Percentiles rank a stretch among this genome's conserved stretches.
These are phyloP conservation scores for Sonneratia alba DNA, from an alignment of 345 rosid species.

Conservation along the genomic window DNA sequence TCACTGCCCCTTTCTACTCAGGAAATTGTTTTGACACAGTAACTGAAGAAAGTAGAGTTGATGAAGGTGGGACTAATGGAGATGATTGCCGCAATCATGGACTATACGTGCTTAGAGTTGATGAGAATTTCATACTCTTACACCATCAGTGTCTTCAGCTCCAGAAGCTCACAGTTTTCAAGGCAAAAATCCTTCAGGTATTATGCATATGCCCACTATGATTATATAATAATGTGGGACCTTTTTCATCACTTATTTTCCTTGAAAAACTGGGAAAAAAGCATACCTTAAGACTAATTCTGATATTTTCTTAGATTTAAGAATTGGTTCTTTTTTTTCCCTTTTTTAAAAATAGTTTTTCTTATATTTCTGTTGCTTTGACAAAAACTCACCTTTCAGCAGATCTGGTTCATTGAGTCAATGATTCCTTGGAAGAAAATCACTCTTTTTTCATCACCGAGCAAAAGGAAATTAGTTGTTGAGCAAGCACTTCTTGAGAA, in stretches of 20 bases:
- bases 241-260: background rate
- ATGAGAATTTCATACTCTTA: slow-evolving; percentile 16
- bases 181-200: slow-evolving; percentile 36
- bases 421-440: background rate
- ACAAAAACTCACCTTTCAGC: background rate
- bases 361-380: background rate
- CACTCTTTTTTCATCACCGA: background rate
- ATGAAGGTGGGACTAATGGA: slow-evolving; percentile 8
- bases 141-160: slow-evolving; percentile 18
- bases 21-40: background rate
- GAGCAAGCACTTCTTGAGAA: background rate
- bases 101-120: slow-evolving; percentile 12
- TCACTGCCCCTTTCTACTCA: background rate
- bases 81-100: slow-evolving; percentile 9
- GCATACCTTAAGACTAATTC: background rate
- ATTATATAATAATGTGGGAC: background rate
- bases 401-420: background rate
- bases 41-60: background rate
- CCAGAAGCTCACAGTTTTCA: slow-evolving; percentile 11
- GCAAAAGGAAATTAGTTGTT: background rate
- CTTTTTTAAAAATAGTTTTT: background rate
- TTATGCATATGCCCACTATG: background rate
- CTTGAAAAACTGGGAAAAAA: background rate
- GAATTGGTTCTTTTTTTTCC: too few species aligned
- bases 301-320: background rate